A percentile compares a stretch with the other conserved stretches of the same genome.
phyloP scores from a whole-genome alignment of 2,329 filamentous ascomycete species.

The Aureobasidium sp. region DNA sequence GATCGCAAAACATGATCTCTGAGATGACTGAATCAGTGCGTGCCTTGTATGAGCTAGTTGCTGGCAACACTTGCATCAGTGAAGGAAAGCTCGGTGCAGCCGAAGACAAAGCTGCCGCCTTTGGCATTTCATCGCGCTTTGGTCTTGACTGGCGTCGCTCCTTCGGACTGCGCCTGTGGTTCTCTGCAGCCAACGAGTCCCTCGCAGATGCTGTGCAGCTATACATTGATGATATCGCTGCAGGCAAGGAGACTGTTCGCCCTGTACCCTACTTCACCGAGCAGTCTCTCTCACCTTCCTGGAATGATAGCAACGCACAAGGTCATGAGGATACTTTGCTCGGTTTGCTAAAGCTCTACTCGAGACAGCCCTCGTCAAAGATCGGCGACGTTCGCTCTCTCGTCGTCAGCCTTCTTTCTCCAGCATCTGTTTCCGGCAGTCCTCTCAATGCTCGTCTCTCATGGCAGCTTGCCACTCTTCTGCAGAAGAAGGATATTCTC shows the following conservation, averaged over 20 bases:
- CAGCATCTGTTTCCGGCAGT: constrained; percentile 80
- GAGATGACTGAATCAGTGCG: constrained; percentile 89
- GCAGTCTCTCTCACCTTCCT: constrained; percentile 62
- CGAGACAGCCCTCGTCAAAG: constrained; percentile 54
- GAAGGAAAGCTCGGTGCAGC: constrained; percentile 77
- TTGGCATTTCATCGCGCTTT: constrained; percentile 86
- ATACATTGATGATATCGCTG: constrained; percentile 78
- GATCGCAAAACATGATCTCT: constrained; percentile 81
- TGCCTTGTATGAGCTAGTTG: constrained; percentile 88
- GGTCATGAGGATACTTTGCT: constrained; percentile 83
- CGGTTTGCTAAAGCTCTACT: constrained; percentile 86
- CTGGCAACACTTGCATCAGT: constrained; percentile 87
- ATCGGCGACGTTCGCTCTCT: neutral
- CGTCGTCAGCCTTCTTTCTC: constrained; percentile 68
- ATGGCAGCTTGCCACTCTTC: constrained; percentile 82
- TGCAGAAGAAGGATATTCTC: constrained; percentile 37
- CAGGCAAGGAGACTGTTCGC: constrained; percentile 72
- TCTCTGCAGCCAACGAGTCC: constrained; percentile 72
- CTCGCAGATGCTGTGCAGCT: constrained; percentile 76
- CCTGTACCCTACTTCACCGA: constrained; percentile 79
- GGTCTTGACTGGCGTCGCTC: constrained; percentile 93
- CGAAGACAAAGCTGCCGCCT: constrained; percentile 84
- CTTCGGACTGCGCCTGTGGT: constrained; percentile 94
- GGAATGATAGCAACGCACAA: constrained; percentile 65
- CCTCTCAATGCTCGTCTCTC: constrained; percentile 79